Conservation (phyloP, 164 flowering plant genomes). For the Hamamelis virginiana region DNA sequence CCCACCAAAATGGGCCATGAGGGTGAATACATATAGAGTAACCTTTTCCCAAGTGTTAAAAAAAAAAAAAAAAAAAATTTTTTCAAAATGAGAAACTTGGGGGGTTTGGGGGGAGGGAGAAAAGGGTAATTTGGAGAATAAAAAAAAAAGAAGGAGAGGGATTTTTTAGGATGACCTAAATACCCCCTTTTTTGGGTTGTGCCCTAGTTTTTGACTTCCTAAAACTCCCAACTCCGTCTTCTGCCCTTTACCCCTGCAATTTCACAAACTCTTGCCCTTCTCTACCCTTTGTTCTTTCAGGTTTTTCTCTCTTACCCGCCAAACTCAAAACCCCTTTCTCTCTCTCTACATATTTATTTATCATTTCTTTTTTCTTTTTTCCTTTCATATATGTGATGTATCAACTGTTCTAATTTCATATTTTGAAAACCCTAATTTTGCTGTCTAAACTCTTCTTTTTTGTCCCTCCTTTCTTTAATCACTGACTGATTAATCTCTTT, state of each 20-base stretch:
- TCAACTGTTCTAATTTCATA: neutral
- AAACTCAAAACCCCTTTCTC: slow-evolving; percentile 5
- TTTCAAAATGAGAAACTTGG: too few relatives aligned
- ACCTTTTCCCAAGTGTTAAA: too few relatives aligned
- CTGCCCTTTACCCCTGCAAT: slow-evolving; percentile 12
- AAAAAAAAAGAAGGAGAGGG: neutral
- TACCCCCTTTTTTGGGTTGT: slow-evolving; percentile 11
- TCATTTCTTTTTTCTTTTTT: neutral
- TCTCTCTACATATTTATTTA: too few relatives aligned
- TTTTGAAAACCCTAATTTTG: neutral
- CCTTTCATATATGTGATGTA: neutral
- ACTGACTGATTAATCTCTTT: neutral
- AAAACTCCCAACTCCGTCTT: neutral
- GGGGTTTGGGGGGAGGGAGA: neutral
- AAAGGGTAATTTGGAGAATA: neutral
- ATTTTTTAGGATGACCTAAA: slow-evolving; percentile 14
- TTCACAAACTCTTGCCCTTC: slow-evolving; percentile 5
- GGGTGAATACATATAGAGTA: too few relatives aligned
- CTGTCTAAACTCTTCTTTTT: neutral
- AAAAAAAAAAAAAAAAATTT: too few relatives aligned
- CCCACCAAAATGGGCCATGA: too few relatives aligned
- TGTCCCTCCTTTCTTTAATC: neutral
- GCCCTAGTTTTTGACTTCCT: slow-evolving; percentile 6
- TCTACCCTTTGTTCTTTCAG: slow-evolving; percentile 12
- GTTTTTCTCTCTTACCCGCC: slow-evolving; percentile 19